phyloP scores from a whole-genome alignment of 495 filamentous ascomycete genomes.

The Hypoxylon rickii region DNA sequence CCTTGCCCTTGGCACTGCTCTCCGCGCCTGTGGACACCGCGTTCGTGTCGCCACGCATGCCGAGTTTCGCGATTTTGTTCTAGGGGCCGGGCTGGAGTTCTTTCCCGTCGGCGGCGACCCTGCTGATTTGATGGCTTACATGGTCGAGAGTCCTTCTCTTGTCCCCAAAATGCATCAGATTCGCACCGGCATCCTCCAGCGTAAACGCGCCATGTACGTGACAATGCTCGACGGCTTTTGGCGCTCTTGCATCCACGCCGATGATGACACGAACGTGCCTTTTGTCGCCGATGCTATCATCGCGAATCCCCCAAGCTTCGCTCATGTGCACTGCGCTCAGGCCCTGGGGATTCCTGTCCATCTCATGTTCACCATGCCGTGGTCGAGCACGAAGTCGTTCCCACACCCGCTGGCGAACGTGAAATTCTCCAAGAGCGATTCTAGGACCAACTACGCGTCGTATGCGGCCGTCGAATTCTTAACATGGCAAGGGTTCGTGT shows the following conservation, averaged over 20 bases:
- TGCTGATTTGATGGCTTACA: constrained; percentile 61
- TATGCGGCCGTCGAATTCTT: constrained; percentile 67
- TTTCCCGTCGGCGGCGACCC: constrained; percentile 69
- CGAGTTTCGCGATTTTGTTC: constrained; percentile 62
- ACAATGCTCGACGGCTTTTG: constrained; percentile 64
- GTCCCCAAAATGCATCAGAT: constrained; percentile 54
- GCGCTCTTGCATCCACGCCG: constrained; percentile 61
- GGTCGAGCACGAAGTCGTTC: constrained; percentile 60
- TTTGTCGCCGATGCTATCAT: constrained; percentile 72
- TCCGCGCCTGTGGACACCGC: constrained; percentile 58
- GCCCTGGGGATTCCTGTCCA: constrained; percentile 65
- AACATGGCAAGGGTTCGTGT: constrained; percentile 66
- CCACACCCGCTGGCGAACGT: constrained; percentile 60
- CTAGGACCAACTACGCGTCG: constrained; percentile 61
- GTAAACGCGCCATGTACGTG: too few relatives aligned
- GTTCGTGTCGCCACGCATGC: constrained; percentile 68
- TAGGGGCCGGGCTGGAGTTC: constrained; percentile 60
- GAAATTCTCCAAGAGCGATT: constrained; percentile 50
- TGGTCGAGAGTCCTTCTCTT: constrained; percentile 50
- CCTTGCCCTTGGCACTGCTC: constrained; percentile 56
- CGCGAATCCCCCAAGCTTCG: constrained; percentile 69
- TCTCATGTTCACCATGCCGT: constrained; percentile 73
- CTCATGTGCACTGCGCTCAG: constrained; percentile 67
- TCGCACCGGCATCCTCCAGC: too few relatives aligned
- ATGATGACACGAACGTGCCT: constrained; percentile 46